A percentile compares a stretch with the other conserved stretches of the same genome.
These are phyloP conservation scores for thale cress (Arabidopsis thaliana) DNA, from an alignment of 345 rosid genomes.

Conservation along the genomic window DNA sequence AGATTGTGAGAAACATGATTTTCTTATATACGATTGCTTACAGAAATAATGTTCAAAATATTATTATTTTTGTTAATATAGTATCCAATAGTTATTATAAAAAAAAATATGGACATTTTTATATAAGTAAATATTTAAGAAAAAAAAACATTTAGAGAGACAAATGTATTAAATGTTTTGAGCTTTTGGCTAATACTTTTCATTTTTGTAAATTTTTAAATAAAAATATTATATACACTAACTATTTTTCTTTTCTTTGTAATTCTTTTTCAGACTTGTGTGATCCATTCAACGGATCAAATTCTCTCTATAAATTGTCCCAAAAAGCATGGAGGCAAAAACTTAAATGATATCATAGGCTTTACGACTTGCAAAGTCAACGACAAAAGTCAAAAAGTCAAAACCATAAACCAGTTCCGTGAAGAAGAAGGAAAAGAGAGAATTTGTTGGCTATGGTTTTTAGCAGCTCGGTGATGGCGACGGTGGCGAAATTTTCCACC, in stretches of 20 bases:
- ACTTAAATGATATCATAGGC: constrained; percentile 2
- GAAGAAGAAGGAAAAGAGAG: not conserved
- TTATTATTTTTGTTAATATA: not conserved
- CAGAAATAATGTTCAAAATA: not conserved
- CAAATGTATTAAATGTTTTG: not conserved
- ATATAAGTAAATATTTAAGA: not conserved
- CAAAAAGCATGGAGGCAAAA: not conserved
- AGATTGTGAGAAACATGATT: not conserved
- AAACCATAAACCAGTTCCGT: not conserved
- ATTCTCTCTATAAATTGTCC: constrained; percentile 11
- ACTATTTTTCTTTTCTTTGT: too few relatives aligned
- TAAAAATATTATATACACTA: too few relatives aligned
- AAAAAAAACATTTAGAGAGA: not conserved
- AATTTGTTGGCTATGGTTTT: constrained; percentile 56
- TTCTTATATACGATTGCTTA: not conserved
- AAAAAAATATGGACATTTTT: not conserved
- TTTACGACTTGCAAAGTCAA: constrained; percentile 11
- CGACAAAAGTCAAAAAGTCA: constrained; percentile 19
- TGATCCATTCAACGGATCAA: constrained; percentile 2
- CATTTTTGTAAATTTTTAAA: not conserved
- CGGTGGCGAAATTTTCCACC: constrained; percentile 58
- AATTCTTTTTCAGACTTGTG: not conserved
- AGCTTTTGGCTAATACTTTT: not conserved
- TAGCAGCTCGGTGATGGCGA: constrained; percentile 49
- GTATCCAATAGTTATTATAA: not conserved